Base-by-base conservation (phyloP, 148 eudicot genomes). In the Fagopyrum tataricum region DNA sequence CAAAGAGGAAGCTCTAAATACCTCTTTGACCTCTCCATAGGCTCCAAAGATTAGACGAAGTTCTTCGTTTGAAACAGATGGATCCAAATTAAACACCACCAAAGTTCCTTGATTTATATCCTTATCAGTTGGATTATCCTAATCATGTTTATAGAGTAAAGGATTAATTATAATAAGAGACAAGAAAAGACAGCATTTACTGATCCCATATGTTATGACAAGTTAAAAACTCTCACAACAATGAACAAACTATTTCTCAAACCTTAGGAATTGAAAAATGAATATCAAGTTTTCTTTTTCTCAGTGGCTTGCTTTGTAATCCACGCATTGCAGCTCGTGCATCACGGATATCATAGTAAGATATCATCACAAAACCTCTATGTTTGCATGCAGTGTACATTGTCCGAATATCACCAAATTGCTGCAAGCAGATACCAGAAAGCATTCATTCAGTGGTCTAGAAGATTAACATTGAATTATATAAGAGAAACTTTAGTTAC, bases 181-280 rank as follows among this genome's bases (percentile, higher is more conserved):
- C 5, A 46, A 70, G 7, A 46, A 44, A 42, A 70, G 39, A 9
- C 15, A 1, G 18, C 37, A 49, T 17, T 42, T 18, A 46, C 11
- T 43, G 72, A 44, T n/a, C 7, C 37, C 15, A 10, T 9, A 7
- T 9, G 4, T 70, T 43, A 68, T 40, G 49, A 44, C 7, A 12
- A 43, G 51, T 70, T 58, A 58, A 23, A 13, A 7, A 46, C 3
- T 46, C 49, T 46, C 52, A 43, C 5, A 7, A 43, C 20, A 70
- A 70, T 9, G 24, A 39, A 72, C 21, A 70, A 46, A 78, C n/a
- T 39, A 18, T 52, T 17, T 73, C 24, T 47, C 21, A 44, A 72
- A 93, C 97, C 99, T 95, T 95, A 17, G 99, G 97, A 78, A 92
- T 91, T 70, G 99, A 91, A 74, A 91, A 95, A 82, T 95, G 99